phyloP scores from a whole-genome alignment of 2,329 filamentous ascomycete species.

The Fusarium veterinarium region DNA sequence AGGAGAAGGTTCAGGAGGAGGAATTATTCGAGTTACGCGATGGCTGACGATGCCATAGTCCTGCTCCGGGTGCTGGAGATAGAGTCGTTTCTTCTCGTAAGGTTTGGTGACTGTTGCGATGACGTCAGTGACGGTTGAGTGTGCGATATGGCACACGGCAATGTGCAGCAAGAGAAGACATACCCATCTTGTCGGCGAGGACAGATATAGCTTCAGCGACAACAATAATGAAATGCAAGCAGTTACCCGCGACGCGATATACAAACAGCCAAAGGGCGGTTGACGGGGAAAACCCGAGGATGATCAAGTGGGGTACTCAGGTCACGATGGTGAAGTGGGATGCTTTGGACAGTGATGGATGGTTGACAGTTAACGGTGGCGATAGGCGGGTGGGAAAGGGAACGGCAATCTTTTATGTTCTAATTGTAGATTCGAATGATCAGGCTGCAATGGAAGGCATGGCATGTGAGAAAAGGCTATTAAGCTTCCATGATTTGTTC shows the following conservation, averaged over 20 bases:
- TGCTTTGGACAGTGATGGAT: constrained; percentile 2
- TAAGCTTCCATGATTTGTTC: constrained; percentile 30
- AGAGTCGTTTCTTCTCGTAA: constrained; percentile 56
- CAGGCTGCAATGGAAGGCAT: constrained; percentile 10
- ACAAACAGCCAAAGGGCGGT: constrained; percentile 12
- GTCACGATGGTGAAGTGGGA: constrained; percentile 27
- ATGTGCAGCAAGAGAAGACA: constrained; percentile 18
- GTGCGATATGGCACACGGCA: constrained; percentile 19
- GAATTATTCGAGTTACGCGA: constrained; percentile 54
- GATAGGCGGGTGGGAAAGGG: constrained; percentile 1
- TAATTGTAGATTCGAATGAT: background rate
- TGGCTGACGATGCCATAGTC: constrained; percentile 52
- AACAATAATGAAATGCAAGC: constrained; percentile 19
- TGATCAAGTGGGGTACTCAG: constrained; percentile 25
- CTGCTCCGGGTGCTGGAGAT: constrained; percentile 54
- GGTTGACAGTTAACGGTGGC: constrained; percentile 21
- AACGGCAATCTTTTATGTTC: constrained; percentile 42
- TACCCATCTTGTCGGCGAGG: constrained; percentile 39
- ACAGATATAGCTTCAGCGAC: background rate
- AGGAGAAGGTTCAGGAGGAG: constrained; percentile 47
- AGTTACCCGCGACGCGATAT: constrained; percentile 13
- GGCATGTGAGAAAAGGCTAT: constrained; percentile 4
- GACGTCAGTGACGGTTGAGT: constrained; percentile 40
- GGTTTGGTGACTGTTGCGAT: constrained; percentile 44
- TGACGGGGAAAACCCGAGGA: constrained; percentile 15